These are phyloP conservation scores for Penicillium nordicum DNA, from an alignment of 2,329 filamentous ascomycete genomes.

Conservation along the genomic window DNA sequence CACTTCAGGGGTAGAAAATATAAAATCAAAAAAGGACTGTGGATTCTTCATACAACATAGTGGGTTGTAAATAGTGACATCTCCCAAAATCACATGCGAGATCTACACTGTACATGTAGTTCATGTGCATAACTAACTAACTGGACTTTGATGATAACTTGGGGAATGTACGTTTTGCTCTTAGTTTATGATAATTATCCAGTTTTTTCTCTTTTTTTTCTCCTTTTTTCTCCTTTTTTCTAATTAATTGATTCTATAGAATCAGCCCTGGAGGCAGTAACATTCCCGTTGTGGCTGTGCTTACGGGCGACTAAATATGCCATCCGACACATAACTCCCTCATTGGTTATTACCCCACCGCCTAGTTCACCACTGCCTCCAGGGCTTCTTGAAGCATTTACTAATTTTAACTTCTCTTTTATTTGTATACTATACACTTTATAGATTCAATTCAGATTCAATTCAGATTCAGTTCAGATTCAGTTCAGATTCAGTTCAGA, in stretches of 20 bases:
- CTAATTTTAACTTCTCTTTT: no score
- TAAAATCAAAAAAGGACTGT: neutral
- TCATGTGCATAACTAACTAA: neutral
- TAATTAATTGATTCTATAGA: neutral
- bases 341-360: no score
- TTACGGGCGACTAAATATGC: no score
- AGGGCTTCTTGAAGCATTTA: no score
- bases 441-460: no score
- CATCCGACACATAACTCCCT: no score
- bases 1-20: neutral
- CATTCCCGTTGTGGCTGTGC: constrained; percentile 15
- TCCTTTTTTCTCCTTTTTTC: neutral
- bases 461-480: no score
- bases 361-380: no score
- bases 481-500: no score
- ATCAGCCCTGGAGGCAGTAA: neutral
- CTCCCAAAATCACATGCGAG: neutral
- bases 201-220: neutral
- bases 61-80: neutral
- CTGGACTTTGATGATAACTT: neutral
- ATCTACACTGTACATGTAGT: neutral
- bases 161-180: neutral
- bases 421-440: no score
- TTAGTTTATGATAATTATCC: neutral
- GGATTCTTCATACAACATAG: neutral